Percentiles rank a stretch among this genome's conserved stretches.
Conservation (phyloP, 108 stramenopile species). For the Nitzschia sp. region DNA sequence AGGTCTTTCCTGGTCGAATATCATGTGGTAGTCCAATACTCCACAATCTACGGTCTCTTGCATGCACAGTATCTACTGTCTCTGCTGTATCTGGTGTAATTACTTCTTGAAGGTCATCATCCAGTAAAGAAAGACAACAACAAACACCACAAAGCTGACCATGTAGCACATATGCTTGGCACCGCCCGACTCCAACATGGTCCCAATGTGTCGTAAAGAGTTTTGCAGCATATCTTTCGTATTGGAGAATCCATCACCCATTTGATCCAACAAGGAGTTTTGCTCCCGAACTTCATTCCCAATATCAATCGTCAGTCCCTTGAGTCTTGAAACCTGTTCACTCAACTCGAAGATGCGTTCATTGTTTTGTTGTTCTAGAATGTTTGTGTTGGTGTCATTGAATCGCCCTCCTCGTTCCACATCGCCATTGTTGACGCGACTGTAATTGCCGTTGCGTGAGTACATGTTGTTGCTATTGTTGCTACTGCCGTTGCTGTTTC, state of each 20-base stretch:
- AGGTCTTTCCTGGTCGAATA: too few species aligned
- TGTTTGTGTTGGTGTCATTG: constrained; percentile 72
- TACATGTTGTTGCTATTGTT: constrained; percentile 41
- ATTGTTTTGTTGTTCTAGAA: constrained; percentile 86
- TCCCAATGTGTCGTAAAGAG: constrained; percentile 72
- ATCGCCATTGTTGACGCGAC: constrained; percentile 55
- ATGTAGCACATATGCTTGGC: constrained; percentile 89
- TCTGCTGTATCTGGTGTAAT: too few species aligned
- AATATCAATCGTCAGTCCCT: constrained; percentile 87
- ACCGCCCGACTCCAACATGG: constrained; percentile 80
- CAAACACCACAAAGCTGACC: constrained; percentile 80
- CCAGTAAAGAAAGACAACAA: constrained; percentile 85
- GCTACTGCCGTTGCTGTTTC: constrained; percentile 35
- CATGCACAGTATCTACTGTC: too few species aligned
- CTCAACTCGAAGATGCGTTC: constrained; percentile 79
- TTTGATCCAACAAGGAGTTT: constrained; percentile 80
- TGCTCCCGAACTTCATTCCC: constrained; percentile 87
- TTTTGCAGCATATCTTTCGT: constrained; percentile 71
- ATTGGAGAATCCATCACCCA: constrained; percentile 79
- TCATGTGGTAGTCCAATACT: too few species aligned
- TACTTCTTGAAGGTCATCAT: constrained; percentile 52
- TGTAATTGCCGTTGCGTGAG: constrained; percentile 35
- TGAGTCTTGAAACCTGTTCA: constrained; percentile 81
- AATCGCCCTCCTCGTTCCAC: constrained; percentile 61
- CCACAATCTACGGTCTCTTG: too few species aligned